phyloP scores from a whole-genome alignment of 768 basidiomycete genomes.

The Amanita rubescens region DNA sequence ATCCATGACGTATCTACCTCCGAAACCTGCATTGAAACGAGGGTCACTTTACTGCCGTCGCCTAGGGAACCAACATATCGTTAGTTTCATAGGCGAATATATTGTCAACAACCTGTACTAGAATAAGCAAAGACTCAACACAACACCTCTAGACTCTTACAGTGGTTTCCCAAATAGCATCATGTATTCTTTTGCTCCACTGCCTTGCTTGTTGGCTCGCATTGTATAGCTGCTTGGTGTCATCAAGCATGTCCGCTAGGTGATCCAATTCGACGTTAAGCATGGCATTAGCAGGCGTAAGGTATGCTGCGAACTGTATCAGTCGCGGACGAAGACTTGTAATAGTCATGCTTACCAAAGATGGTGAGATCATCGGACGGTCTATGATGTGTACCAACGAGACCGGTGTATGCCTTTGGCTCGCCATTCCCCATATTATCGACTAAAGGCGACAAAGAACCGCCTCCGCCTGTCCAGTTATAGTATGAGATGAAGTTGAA shows the following conservation, averaged over 20 bases:
- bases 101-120: constrained; percentile 45
- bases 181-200: constrained; percentile 50
- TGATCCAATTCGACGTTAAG: constrained; percentile 64
- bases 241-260: constrained; percentile 53
- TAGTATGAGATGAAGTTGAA: constrained; percentile 74
- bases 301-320: constrained; percentile 42
- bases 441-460: constrained; percentile 56
- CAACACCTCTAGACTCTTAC: constrained; percentile 35
- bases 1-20: constrained; percentile 73
- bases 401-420: constrained; percentile 66
- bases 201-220: constrained; percentile 45
- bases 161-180: constrained; percentile 57
- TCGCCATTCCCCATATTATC: constrained; percentile 67
- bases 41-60: background rate
- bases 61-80: constrained; percentile 27
- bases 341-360: constrained; percentile 40
- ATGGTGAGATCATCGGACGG: constrained; percentile 70
- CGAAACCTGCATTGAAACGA: constrained; percentile 39
- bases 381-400: constrained; percentile 70
- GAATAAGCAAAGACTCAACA: background rate
- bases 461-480: constrained; percentile 72
- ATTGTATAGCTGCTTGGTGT: constrained; percentile 36
- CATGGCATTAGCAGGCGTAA: constrained; percentile 79
- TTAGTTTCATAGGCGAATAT: constrained; percentile 77
- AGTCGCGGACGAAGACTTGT: background rate